A percentile compares a stretch with the other conserved stretches of the same genome.
Conservation (phyloP, 768 basidiomycete genomes). For the Phylloporus sp. region DNA sequence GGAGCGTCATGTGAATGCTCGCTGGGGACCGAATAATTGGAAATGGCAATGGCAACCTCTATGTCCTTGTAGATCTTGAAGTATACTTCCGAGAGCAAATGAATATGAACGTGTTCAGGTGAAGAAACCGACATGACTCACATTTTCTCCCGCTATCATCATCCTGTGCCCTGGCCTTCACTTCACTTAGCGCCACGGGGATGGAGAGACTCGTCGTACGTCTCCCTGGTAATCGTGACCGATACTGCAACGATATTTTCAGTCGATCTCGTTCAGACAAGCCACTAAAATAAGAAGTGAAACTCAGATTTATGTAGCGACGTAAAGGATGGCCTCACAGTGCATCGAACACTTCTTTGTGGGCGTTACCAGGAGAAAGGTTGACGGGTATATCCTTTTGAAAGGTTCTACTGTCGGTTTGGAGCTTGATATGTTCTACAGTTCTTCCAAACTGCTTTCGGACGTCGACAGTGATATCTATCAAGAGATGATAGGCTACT, state of each 20-base stretch:
- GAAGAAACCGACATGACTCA: background rate
- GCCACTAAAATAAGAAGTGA: background rate
- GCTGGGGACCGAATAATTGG: background rate
- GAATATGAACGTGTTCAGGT: background rate
- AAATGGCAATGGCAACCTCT: background rate
- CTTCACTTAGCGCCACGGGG: background rate
- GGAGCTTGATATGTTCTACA: background rate
- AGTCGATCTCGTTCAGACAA: background rate
- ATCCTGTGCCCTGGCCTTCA: background rate
- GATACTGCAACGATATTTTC: background rate
- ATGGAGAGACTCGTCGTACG: background rate
- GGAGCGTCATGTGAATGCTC: no score
- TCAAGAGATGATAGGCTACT: background rate
- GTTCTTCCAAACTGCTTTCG: background rate
- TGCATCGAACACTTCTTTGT: background rate
- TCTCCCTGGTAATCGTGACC: background rate
- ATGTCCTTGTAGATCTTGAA: background rate
- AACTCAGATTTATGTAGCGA: background rate
- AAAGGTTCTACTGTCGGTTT: background rate
- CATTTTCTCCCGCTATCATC: background rate
- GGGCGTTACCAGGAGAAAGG: background rate
- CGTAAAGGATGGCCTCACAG: background rate
- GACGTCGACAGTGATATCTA: background rate
- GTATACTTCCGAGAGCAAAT: background rate
- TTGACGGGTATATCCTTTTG: background rate